Evolutionary conservation across 257 asterid genomes (phyloP).

Genomic region (Salvia rosmarinus): DNA sequence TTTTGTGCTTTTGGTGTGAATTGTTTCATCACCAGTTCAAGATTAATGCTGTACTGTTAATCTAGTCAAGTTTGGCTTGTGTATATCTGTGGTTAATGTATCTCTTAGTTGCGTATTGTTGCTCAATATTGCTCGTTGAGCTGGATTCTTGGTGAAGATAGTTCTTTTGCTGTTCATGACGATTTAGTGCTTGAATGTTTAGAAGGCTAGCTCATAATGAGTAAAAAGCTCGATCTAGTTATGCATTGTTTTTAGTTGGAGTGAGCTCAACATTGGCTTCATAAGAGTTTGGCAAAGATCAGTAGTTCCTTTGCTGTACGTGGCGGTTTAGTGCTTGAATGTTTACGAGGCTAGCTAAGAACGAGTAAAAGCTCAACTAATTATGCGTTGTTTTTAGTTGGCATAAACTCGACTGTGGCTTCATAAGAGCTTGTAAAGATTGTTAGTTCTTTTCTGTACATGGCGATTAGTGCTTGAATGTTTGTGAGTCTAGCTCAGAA

Average conservation of each 20-base stretch:
- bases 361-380: neutral
- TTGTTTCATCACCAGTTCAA: slow-evolving; percentile 12
- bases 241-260: too few species aligned
- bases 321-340: neutral
- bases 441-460: neutral
- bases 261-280: neutral
- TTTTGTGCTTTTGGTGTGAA: slow-evolving; percentile 23
- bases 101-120: neutral
- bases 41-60: neutral
- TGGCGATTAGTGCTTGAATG: neutral
- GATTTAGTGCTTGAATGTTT: neutral
- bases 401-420: too few species aligned
- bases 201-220: neutral
- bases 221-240: too few species aligned
- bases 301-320: neutral
- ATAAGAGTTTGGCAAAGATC: neutral
- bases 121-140: neutral
- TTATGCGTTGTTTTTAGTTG: neutral
- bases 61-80: neutral
- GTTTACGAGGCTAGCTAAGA: neutral
- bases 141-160: slow-evolving; percentile 21
- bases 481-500: neutral
- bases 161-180: neutral
- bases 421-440: neutral
- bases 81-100: neutral